phyloP scores from a whole-genome alignment of 2,329 filamentous ascomycete genomes.

The Aspergillus piperis region DNA sequence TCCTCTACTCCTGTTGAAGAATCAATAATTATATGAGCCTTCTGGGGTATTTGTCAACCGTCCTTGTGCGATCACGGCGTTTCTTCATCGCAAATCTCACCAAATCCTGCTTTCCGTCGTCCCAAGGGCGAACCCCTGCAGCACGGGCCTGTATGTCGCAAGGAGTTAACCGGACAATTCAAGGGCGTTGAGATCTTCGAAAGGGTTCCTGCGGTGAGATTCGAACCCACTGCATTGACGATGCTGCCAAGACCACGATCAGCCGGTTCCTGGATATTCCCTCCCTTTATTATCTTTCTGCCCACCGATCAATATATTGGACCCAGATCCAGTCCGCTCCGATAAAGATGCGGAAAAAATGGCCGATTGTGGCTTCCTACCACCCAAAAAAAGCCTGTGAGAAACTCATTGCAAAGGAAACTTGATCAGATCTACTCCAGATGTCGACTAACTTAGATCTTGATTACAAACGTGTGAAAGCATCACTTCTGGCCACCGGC shows the following conservation, averaged over 20 bases:
- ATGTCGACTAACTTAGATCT: background rate
- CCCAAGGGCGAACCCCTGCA: conserved; percentile 14
- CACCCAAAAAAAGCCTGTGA: background rate
- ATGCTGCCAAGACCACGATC: conserved; percentile 11
- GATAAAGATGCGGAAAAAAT: background rate
- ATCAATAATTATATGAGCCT: background rate
- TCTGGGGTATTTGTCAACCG: background rate
- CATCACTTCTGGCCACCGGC: background rate
- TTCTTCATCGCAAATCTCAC: background rate
- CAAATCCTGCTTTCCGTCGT: background rate
- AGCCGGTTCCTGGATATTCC: conserved; percentile 2
- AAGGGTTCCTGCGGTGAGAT: conserved; percentile 16
- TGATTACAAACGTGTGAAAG: conserved; percentile 1
- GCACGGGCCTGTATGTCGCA: conserved; percentile 30
- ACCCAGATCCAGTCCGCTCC: background rate
- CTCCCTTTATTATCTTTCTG: conserved; percentile 1
- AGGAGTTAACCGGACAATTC: conserved; percentile 26
- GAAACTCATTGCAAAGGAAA: background rate
- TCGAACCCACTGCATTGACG: conserved; percentile 9
- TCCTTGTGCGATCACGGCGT: background rate
- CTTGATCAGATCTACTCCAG: background rate
- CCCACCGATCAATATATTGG: conserved; percentile 8
- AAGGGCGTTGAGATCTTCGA: conserved; percentile 20
- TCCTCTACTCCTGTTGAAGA: background rate
- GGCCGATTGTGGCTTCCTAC: background rate